A percentile compares a stretch with the other conserved stretches of the same genome.
Evolutionary conservation across 345 rosid species (phyloP).

Genomic region (Citropsis articulata): DNA sequence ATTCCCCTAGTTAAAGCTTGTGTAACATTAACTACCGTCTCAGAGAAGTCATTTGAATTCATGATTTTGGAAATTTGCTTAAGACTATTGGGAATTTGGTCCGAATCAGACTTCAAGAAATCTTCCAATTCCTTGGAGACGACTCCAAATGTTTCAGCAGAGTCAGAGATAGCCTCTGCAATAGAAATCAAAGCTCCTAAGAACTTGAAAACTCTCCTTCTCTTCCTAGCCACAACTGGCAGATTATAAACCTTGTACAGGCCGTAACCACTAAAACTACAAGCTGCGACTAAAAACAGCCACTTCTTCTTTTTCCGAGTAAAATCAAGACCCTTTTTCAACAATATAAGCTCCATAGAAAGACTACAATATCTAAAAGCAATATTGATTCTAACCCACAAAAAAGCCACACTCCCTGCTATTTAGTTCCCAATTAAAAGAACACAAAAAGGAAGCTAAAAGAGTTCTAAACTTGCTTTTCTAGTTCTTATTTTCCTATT

Average conservation of each 20-base stretch:
- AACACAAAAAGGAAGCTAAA: background rate
- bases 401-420: background rate
- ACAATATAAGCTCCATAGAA: constrained; percentile 51
- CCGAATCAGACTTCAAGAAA: constrained; percentile 60
- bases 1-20: constrained; percentile 57
- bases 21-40: constrained; percentile 38
- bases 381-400: background rate
- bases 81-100: constrained; percentile 66
- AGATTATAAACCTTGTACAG: constrained; percentile 58
- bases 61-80: constrained; percentile 69
- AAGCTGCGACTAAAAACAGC: constrained; percentile 39
- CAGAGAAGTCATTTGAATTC: constrained; percentile 52
- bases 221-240: constrained; percentile 48
- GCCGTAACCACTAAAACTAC: constrained; percentile 48
- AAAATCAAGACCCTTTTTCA: constrained; percentile 44
- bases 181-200: constrained; percentile 49
- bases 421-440: too few species aligned
- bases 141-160: constrained; percentile 46
- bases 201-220: constrained; percentile 48
- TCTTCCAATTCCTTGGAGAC: constrained; percentile 52
- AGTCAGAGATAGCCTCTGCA: constrained; percentile 56
- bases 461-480: background rate
- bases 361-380: background rate
- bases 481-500: too few species aligned
- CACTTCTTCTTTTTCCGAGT: constrained; percentile 49